Conservation (phyloP, 2,329 filamentous ascomycete species). For the Aspergillus fumigatus region DNA sequence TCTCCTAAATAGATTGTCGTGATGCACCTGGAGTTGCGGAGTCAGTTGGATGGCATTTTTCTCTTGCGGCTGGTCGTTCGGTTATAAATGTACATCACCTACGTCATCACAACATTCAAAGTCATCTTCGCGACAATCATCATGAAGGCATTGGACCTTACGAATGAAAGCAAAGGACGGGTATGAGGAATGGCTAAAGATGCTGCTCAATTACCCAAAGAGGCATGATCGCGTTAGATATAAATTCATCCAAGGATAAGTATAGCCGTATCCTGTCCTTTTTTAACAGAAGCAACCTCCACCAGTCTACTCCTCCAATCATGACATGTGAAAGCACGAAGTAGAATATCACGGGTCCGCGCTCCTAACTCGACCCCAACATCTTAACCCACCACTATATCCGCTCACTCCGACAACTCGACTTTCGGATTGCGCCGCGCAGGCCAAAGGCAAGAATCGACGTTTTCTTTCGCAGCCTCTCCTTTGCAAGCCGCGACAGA, state of each 20-base stretch:
- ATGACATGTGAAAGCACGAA: slow-evolving; percentile 10
- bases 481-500: slow-evolving; percentile 5
- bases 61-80: not conserved
- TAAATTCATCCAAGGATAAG: slow-evolving; percentile 8
- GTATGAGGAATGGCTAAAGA: not conserved
- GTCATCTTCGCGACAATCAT: not conserved
- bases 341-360: slow-evolving; percentile 4
- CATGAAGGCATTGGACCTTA: not conserved
- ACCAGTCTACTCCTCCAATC: slow-evolving; percentile 11
- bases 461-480: slow-evolving; percentile 10
- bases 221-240: slow-evolving; percentile 17
- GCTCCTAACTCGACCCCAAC: not conserved
- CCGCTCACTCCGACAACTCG: not conserved
- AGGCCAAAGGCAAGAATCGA: slow-evolving; percentile 15
- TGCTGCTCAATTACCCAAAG: slow-evolving; percentile 17
- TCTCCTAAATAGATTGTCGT: not conserved
- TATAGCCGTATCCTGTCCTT: slow-evolving; percentile 5
- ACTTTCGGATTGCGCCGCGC: not conserved
- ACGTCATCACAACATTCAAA: not conserved
- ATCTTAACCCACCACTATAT: not conserved
- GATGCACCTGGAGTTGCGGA: not conserved
- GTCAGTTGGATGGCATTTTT: not conserved
- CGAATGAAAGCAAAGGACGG: not conserved
- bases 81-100: slow-evolving; percentile 3
- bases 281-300: slow-evolving; percentile 5